Conservation (phyloP, 169 alveolate species). For the Plasmodium knowlesi region DNA sequence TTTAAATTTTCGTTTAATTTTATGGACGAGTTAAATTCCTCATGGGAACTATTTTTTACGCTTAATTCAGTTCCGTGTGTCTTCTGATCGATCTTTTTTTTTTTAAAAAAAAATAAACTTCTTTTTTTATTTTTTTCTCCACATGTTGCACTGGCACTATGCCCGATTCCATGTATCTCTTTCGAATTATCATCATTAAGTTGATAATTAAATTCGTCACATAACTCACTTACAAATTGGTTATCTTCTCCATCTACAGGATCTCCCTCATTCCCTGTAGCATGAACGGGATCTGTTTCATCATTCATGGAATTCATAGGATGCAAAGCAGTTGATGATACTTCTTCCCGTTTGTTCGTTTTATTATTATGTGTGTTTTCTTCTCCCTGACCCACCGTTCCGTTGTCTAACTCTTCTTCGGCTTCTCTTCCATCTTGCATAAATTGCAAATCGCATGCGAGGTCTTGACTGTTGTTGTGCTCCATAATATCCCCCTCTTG, state of each 20-base stretch:
- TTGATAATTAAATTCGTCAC: not conserved
- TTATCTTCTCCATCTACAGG: not conserved
- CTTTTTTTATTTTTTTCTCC: not conserved
- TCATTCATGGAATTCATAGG: not conserved
- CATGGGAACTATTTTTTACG: not conserved
- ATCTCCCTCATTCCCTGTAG: constrained; percentile 15
- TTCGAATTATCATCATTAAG: not conserved
- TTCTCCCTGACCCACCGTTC: not conserved
- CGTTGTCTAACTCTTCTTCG: not conserved
- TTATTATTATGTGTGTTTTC: not conserved
- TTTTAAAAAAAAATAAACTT: not conserved
- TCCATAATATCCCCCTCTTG: not conserved
- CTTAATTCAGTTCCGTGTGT: not conserved
- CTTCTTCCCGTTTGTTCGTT: not conserved
- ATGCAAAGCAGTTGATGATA: not conserved
- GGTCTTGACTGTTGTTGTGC: not conserved
- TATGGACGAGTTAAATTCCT: not conserved
- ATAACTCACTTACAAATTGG: not conserved
- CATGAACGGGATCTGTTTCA: not conserved
- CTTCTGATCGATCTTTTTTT: constrained; percentile 20
- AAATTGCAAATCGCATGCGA: not conserved
- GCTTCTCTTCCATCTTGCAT: not conserved
- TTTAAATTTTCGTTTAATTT: not conserved
- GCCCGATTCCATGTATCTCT: not conserved
- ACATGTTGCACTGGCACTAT: not conserved